Evolutionary conservation across 257 asterid genomes (phyloP), one percentile per base, ranked within the genome.

Genomic region (Capsicum pubescens): DNA sequence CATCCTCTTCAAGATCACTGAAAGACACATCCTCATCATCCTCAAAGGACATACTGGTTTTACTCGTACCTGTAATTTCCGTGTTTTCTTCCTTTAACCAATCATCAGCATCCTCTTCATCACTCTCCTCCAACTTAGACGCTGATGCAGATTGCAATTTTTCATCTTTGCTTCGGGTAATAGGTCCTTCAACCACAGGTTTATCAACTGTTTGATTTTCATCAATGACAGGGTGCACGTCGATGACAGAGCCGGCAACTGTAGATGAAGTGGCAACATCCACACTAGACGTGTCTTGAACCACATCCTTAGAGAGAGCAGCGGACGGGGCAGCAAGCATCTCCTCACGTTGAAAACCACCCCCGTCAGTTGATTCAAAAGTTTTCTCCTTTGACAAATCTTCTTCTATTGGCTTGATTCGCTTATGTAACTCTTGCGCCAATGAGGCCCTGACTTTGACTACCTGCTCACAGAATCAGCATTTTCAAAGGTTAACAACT

Each of bases 1-100:
- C 99, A 9, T 97, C 97, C 50, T 91, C 93, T 87, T 97, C 99
- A 76, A 97, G 99, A 89, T 97, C 99, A 85, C 99, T 97, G 80
- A 97, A 97, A 3, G 99, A 94, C 80, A 97, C 99, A 26, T 95
- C 99, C 54, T 97, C 99, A 15, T 97, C 99, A 54, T 92, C 90
- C 88, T 89, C 95, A 26, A 93, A 82, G 54, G 91, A 90, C 64
- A 89, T 89, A 61, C 87, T 74, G 80, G 91, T 85, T 82, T 91
- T 91, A 86, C 83, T 83, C 44, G 83, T 61, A 39, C 84, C 90
- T 39, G 87, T 89, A 35, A 66, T 82, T 83, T 90, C 99, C 3
- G 90, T 54, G 83, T 84, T 84, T 85, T 95, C 98, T 88, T 97
- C 99, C 90, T 93, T 91, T 78, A 97, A 88, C 99, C 99, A 97